phyloP scores from a whole-genome alignment of 169 alveolate genomes.

The Eimeria brunetti region DNA sequence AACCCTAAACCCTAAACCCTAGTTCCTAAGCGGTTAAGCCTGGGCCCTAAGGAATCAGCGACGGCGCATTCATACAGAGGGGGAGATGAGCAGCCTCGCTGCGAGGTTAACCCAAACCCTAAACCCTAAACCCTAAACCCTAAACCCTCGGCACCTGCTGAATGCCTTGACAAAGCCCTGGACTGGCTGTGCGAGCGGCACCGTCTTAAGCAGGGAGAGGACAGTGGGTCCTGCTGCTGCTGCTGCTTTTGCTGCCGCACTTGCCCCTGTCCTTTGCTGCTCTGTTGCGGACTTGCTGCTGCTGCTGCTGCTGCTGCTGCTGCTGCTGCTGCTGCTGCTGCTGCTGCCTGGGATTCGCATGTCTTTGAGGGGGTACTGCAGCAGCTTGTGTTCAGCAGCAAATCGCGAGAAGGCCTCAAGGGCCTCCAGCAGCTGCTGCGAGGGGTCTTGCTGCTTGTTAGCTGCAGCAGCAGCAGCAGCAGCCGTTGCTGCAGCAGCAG shows the following conservation, averaged over 20 bases:
- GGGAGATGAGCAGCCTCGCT: too few relatives aligned
- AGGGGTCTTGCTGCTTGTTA: not conserved
- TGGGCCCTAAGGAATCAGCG: too few relatives aligned
- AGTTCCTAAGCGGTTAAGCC: too few relatives aligned
- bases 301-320: too few relatives aligned
- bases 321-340: not conserved
- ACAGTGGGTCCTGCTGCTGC: too few relatives aligned
- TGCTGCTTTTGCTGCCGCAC: not conserved
- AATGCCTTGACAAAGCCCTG: slow-evolving; percentile 8
- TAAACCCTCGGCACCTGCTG: too few relatives aligned
- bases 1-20: too few relatives aligned
- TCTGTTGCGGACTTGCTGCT: too few relatives aligned
- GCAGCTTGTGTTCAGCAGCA: not conserved
- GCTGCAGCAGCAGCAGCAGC: not conserved
- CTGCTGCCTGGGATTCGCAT: not conserved
- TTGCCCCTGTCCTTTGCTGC: not conserved
- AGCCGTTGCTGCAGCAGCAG: too few relatives aligned
- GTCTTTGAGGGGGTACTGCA: not conserved
- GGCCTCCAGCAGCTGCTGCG: not conserved
- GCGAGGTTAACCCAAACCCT: too few relatives aligned
- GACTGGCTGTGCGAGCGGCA: not conserved
- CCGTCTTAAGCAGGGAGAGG: not conserved
- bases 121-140: too few relatives aligned
- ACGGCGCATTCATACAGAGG: too few relatives aligned
- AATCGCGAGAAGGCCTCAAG: not conserved